phyloP scores from a whole-genome alignment of 306 rosid species.

The Acacia crassicarpa region DNA sequence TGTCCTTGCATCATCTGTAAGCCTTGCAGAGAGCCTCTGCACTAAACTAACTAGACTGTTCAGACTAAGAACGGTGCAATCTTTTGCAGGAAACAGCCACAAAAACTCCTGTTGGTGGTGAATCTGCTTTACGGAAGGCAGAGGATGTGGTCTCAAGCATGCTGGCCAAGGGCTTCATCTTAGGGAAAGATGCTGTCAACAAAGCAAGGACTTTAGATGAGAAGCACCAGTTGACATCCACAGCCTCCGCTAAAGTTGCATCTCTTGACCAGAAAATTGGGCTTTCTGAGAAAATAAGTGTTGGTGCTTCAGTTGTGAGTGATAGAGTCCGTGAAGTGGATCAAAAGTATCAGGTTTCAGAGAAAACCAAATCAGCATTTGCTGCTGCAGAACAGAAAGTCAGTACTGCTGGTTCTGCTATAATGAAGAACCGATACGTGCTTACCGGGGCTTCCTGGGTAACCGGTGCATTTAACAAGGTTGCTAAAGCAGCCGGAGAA shows the following conservation, averaged over 20 bases:
- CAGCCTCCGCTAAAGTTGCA: conserved; percentile 86
- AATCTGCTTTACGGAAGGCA: conserved; percentile 74
- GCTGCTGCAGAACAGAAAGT: conserved; percentile 91
- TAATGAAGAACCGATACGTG: conserved; percentile 85
- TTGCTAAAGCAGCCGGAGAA: conserved; percentile 93
- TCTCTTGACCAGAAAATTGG: conserved; percentile 92
- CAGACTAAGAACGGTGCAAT: conserved; percentile 7
- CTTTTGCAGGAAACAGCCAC: conserved; percentile 50
- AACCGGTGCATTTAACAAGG: conserved; percentile 75
- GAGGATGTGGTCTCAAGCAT: conserved; percentile 91
- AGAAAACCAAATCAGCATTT: conserved; percentile 91
- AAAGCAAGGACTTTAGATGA: conserved; percentile 87
- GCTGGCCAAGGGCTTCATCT: conserved; percentile 90
- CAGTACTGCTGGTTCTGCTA: conserved; percentile 82
- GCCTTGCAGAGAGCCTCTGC: conserved; percentile 22
- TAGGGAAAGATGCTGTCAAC: conserved; percentile 91
- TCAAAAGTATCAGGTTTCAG: conserved; percentile 93
- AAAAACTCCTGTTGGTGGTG: conserved; percentile 56
- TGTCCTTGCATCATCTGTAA: conserved; percentile 65
- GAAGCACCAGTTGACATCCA: conserved; percentile 74
- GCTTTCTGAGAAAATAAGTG: conserved; percentile 75
- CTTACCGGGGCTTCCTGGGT: conserved; percentile 86
- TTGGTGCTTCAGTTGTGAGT: conserved; percentile 74
- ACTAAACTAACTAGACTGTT: neutral
- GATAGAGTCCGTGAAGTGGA: conserved; percentile 90